Evolutionary conservation across 257 asterid species (phyloP).

Genomic region (Petunia axillaris): DNA sequence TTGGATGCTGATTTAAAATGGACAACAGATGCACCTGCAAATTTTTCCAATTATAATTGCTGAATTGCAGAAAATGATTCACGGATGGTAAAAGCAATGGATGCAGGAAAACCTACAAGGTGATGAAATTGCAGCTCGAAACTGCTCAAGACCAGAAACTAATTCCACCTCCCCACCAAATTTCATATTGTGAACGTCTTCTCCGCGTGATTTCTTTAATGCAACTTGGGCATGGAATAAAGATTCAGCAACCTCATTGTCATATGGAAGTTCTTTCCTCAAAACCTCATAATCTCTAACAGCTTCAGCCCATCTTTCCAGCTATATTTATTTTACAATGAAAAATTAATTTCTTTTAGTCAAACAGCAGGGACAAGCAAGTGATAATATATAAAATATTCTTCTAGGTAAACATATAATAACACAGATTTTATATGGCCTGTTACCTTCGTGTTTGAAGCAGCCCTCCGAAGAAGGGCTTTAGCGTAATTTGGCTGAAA

Average conservation of each 20-base stretch:
- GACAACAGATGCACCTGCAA: constrained; percentile 36
- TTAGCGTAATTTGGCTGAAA: constrained; percentile 76
- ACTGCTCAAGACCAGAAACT: constrained; percentile 64
- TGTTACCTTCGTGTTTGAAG: constrained; percentile 76
- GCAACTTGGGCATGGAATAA: constrained; percentile 65
- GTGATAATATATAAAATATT: not conserved
- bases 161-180: constrained; percentile 73
- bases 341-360: not conserved
- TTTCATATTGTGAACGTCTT: constrained; percentile 63
- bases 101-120: constrained; percentile 44
- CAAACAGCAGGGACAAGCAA: not conserved
- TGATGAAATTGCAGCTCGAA: constrained; percentile 66
- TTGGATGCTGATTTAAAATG: constrained; percentile 31
- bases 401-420: not conserved
- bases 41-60: not conserved
- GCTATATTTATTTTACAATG: constrained; percentile 43
- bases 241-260: constrained; percentile 70
- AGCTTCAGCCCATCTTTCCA: constrained; percentile 72
- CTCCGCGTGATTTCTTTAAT: constrained; percentile 64
- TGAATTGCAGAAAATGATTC: not conserved
- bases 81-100: not conserved
- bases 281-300: constrained; percentile 69
- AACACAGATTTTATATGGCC: constrained; percentile 3
- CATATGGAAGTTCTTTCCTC: constrained; percentile 61
- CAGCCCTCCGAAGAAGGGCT: constrained; percentile 92